Evolutionary conservation across 441 rosid genomes (phyloP).

Genomic region (Omphalea diandra): DNA sequence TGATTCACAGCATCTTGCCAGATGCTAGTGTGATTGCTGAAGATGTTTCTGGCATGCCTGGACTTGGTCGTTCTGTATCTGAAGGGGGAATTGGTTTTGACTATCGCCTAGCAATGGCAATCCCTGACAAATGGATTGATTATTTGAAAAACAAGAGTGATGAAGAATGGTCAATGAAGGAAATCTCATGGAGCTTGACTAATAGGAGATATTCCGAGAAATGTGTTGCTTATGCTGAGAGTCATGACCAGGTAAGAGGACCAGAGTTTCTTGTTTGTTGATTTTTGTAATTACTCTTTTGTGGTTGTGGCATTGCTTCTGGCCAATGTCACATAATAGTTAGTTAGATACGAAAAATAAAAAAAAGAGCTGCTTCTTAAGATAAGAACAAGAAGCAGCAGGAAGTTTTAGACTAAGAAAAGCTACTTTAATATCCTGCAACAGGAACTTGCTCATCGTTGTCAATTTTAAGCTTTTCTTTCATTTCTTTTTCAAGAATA

Average conservation of each 20-base stretch:
- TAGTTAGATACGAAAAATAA: background rate
- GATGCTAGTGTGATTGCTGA: conserved; percentile 81
- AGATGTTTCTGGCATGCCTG: conserved; percentile 94
- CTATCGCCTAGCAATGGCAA: conserved; percentile 83
- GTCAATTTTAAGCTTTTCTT: conserved; percentile 4
- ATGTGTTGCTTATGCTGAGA: conserved; percentile 80
- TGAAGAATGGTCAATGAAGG: conserved; percentile 79
- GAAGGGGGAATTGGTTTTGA: conserved; percentile 73
- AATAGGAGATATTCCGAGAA: conserved; percentile 81
- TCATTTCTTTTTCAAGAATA: conserved; percentile 9
- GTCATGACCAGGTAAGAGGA: conserved; percentile 77
- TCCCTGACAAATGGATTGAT: conserved; percentile 89
- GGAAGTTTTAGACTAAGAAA: background rate
- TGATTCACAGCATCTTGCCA: conserved; percentile 62
- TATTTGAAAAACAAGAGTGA: conserved; percentile 75
- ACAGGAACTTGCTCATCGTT: background rate
- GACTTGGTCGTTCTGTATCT: conserved; percentile 61
- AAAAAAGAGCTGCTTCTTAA: background rate
- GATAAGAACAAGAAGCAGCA: background rate
- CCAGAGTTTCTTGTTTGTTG: conserved; percentile 19
- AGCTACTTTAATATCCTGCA: conserved; percentile 8
- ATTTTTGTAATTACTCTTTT: conserved; percentile 11
- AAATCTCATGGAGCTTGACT: conserved; percentile 56
- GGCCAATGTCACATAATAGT: background rate
- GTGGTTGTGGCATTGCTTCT: background rate